A percentile compares a stretch with the other conserved stretches of the same genome.
These are phyloP conservation scores for Seminavis robusta DNA, from an alignment of 108 stramenopile species.

Conservation along the genomic window DNA sequence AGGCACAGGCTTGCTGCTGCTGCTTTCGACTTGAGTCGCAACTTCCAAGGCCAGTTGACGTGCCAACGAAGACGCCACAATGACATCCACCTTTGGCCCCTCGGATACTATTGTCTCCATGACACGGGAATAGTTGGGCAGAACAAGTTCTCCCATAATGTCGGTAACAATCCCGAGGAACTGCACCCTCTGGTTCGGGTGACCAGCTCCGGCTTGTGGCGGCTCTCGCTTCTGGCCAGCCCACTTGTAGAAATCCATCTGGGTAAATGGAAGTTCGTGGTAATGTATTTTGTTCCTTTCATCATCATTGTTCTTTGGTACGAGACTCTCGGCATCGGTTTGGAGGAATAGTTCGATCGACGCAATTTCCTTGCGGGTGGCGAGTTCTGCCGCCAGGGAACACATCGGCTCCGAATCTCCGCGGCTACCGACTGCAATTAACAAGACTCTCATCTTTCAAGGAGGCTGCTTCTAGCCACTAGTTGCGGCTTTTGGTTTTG, in stretches of 20 bases:
- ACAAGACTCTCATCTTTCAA: slow-evolving; percentile 14
- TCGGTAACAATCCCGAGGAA: slow-evolving; percentile 10
- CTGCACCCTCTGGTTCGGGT: slow-evolving; percentile 10
- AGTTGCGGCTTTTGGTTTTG: too few relatives aligned
- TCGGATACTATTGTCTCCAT: not conserved
- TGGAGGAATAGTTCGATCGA: slow-evolving; percentile 21
- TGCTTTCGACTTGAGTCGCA: not conserved
- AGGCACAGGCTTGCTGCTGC: too few relatives aligned
- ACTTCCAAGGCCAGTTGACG: slow-evolving; percentile 7
- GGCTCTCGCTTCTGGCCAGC: not conserved
- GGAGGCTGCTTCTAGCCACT: too few relatives aligned
- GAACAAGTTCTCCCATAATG: slow-evolving; percentile 10
- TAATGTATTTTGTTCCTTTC: not conserved
- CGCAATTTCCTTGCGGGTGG: slow-evolving; percentile 1
- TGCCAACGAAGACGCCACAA: slow-evolving; percentile 9
- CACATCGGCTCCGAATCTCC: slow-evolving; percentile 28
- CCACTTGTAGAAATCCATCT: slow-evolving; percentile 18
- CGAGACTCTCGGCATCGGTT: slow-evolving; percentile 1
- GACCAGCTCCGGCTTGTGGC: not conserved
- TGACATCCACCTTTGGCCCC: not conserved
- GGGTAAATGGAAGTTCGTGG: slow-evolving; percentile 13
- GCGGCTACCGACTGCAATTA: slow-evolving; percentile 19
- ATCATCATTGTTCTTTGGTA: not conserved
- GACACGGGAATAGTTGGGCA: slow-evolving; percentile 6
- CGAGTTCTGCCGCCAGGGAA: slow-evolving; percentile 13